phyloP scores from a whole-genome alignment of 2,329 filamentous ascomycete genomes.

The Aspergillus unguis region DNA sequence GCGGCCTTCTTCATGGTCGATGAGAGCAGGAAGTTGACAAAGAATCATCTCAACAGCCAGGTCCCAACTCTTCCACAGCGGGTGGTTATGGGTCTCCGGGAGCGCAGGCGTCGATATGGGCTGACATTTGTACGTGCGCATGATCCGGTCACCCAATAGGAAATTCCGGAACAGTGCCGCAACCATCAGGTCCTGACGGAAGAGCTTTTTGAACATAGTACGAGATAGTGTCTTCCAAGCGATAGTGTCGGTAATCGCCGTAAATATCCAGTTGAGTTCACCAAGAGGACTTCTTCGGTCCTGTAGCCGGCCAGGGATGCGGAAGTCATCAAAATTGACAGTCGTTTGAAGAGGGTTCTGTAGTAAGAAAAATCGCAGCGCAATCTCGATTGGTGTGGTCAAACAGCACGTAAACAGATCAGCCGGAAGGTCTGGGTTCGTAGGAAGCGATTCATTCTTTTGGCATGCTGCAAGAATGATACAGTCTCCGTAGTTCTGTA shows the following conservation, averaged over 20 bases:
- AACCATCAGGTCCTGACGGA: constrained; percentile 98
- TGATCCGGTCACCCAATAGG: constrained; percentile 86
- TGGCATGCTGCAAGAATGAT: constrained; percentile 92
- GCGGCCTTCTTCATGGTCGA: constrained; percentile 72
- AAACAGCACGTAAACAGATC: constrained; percentile 95
- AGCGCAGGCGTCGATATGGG: constrained; percentile 87
- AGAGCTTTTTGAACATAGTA: constrained; percentile 91
- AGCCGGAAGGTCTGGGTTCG: constrained; percentile 86
- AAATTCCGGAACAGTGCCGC: constrained; percentile 96
- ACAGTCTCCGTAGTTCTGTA: constrained; percentile 70
- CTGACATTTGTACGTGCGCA: constrained; percentile 94
- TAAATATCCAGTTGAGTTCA: constrained; percentile 99
- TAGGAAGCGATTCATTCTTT: constrained; percentile 87
- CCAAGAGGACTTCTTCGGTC: constrained; percentile 90
- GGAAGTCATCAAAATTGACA: constrained; percentile 75
- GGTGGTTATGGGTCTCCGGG: constrained; percentile 93
- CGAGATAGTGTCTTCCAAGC: constrained; percentile 94
- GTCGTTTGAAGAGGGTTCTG: constrained; percentile 73
- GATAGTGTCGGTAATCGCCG: constrained; percentile 96
- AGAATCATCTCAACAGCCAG: constrained; percentile 93
- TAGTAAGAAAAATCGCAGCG: constrained; percentile 90
- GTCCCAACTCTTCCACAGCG: constrained; percentile 97
- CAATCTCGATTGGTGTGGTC: constrained; percentile 97
- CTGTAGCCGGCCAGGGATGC: constrained; percentile 85
- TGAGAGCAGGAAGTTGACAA: constrained; percentile 77